phyloP scores from a whole-genome alignment of 345 rosid species.

The Populus tremula region DNA sequence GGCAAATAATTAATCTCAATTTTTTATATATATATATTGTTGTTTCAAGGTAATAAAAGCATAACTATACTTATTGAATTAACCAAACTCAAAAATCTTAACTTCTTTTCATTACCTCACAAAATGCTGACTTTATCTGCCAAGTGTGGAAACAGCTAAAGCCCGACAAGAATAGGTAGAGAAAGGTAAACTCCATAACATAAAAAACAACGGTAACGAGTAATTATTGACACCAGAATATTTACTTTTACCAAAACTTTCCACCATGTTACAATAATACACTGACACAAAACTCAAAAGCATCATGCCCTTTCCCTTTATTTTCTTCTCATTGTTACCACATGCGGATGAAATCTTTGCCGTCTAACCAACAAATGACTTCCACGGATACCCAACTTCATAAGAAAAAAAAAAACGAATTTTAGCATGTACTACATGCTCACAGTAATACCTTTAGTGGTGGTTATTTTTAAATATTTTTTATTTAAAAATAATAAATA shows the following conservation, averaged over 20 bases:
- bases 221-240: neutral
- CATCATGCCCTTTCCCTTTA: neutral
- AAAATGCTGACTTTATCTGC: too few species aligned
- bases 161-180: neutral
- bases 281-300: neutral
- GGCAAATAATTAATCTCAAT: neutral
- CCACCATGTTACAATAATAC: neutral
- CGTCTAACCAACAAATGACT: constrained; percentile 29
- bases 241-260: neutral
- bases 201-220: neutral
- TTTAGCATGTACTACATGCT: neutral
- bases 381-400: constrained; percentile 9
- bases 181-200: neutral
- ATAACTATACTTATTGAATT: neutral
- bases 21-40: neutral
- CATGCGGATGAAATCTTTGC: constrained; percentile 5
- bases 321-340: constrained; percentile 4
- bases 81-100: too few species aligned
- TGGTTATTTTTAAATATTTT: too few species aligned
- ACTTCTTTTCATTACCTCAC: too few species aligned
- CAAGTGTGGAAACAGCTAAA: too few species aligned
- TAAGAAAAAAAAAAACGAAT: neutral
- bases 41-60: neutral
- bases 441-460: too few species aligned
- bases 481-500: too few species aligned